Conservation (phyloP, 106 monocot genomes). For the Phalaenopsis aphrodite region DNA sequence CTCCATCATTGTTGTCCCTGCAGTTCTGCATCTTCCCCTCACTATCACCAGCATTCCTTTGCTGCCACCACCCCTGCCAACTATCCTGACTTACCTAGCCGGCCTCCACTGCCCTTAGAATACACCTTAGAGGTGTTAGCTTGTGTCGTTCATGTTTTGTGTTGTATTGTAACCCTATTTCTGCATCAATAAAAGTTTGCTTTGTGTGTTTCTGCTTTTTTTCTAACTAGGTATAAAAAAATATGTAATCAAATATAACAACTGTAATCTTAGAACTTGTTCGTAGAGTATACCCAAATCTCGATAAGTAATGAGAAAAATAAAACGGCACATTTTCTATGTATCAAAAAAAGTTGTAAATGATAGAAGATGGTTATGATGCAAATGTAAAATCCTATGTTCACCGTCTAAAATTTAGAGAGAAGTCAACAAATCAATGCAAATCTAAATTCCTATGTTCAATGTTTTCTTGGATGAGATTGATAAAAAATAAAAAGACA, state of each 20-base stretch:
- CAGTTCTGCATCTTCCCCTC: too few relatives aligned
- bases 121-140: too few relatives aligned
- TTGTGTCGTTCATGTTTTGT: too few relatives aligned
- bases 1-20: too few relatives aligned
- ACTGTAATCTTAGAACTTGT: neutral
- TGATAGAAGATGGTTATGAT: neutral
- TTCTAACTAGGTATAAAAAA: neutral
- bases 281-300: neutral
- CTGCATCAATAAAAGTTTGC: too few relatives aligned
- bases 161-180: too few relatives aligned
- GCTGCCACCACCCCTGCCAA: too few relatives aligned
- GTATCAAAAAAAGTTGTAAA: neutral
- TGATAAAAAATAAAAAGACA: neutral
- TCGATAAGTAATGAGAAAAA: neutral
- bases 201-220: too few relatives aligned
- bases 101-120: too few relatives aligned
- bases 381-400: neutral
- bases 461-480: neutral
- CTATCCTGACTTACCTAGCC: too few relatives aligned
- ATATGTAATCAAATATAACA: neutral
- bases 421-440: neutral
- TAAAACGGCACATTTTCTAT: neutral
- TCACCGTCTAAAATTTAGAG: neutral
- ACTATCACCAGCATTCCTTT: too few relatives aligned
- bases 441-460: neutral